phyloP scores from a whole-genome alignment of 2,329 filamentous ascomycete species.

The Venturia asperata region DNA sequence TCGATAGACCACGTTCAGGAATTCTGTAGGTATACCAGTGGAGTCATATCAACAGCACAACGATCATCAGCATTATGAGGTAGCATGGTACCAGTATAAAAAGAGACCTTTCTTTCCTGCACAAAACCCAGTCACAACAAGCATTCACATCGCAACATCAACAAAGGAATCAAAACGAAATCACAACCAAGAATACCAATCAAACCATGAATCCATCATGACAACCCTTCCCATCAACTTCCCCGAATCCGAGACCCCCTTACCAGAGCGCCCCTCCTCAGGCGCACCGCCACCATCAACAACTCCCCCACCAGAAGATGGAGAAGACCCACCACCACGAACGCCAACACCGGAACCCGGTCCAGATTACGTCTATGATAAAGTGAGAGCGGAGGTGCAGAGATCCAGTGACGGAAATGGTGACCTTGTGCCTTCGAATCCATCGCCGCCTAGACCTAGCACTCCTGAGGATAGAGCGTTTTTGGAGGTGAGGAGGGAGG shows the following conservation, averaged over 20 bases:
- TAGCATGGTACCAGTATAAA: background rate
- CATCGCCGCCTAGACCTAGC: background rate
- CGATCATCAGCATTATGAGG: background rate
- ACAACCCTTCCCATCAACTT: background rate
- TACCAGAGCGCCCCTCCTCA: background rate
- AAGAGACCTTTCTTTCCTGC: background rate
- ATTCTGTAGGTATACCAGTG: background rate
- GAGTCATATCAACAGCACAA: background rate
- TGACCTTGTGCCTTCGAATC: background rate
- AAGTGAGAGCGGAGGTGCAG: no score
- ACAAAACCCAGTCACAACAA: background rate
- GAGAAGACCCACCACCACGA: background rate
- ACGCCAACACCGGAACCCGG: background rate
- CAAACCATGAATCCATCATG: background rate
- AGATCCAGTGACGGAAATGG: background rate
- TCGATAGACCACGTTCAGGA: background rate
- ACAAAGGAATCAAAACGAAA: background rate
- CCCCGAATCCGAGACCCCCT: background rate
- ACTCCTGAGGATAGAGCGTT: background rate
- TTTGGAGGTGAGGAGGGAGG: background rate
- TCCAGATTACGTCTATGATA: background rate
- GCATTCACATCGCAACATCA: no score
- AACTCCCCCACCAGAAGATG: background rate
- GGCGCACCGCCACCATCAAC: background rate
- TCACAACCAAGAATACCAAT: background rate